These are phyloP conservation scores for Setaria italica DNA, from an alignment of 202 grass and related monocot genomes.

Conservation along the genomic window DNA sequence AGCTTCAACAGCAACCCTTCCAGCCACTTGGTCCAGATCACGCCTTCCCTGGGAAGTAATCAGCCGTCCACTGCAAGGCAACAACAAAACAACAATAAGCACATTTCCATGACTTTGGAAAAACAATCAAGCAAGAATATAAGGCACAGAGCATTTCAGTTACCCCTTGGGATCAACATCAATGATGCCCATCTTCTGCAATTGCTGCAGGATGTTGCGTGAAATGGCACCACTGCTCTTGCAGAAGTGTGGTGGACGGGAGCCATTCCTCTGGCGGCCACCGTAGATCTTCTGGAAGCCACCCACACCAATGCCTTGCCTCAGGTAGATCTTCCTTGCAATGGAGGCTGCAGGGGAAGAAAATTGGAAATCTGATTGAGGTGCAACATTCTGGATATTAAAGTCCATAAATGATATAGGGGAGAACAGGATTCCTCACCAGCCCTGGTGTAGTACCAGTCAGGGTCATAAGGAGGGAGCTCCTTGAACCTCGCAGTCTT, in stretches of 20 bases:
- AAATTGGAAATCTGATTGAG: background rate
- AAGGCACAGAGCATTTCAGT: background rate
- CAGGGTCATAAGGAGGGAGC: constrained; percentile 79
- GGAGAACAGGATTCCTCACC: constrained; percentile 43
- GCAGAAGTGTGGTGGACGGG: constrained; percentile 72
- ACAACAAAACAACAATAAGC: background rate
- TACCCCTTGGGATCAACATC: constrained; percentile 75
- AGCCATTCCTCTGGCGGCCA: constrained; percentile 73
- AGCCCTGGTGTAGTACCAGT: constrained; percentile 89
- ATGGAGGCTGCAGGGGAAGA: constrained; percentile 57
- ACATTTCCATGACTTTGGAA: background rate
- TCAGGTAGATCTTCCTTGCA: constrained; percentile 80
- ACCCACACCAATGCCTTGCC: constrained; percentile 78
- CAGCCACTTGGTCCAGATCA: constrained; percentile 83
- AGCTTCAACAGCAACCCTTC: constrained; percentile 53
- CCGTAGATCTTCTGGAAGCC: constrained; percentile 91
- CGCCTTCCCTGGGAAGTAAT: constrained; percentile 81
- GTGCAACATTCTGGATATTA: too few relatives aligned
- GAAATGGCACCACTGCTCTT: constrained; percentile 80
- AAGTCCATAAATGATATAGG: background rate
- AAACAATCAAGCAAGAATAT: too few relatives aligned
- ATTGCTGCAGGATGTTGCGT: constrained; percentile 75
- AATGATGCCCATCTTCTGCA: constrained; percentile 69
- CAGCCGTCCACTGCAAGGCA: constrained; percentile 61
- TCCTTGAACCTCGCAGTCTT: constrained; percentile 91